phyloP scores from a whole-genome alignment of 2,329 filamentous ascomycete genomes.

The Clarireedia paspali region DNA sequence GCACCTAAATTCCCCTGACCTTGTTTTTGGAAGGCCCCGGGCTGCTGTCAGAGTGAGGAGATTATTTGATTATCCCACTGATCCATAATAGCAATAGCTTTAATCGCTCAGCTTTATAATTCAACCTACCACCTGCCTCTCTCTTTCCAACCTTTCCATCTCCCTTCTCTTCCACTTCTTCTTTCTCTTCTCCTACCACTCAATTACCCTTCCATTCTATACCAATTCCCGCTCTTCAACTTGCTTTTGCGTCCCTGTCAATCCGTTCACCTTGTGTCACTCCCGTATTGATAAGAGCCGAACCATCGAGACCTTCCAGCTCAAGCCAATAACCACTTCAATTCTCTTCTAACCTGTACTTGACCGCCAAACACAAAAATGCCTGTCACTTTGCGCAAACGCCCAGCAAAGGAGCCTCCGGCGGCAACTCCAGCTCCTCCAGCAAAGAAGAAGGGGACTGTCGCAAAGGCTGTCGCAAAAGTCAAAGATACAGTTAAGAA shows the following conservation, averaged over 20 bases:
- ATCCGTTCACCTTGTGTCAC: too few species aligned
- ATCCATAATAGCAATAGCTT: not conserved
- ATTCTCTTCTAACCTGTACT: slow-evolving; percentile 5
- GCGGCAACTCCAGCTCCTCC: slow-evolving; percentile 39
- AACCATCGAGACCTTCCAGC: not conserved
- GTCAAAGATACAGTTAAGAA: slow-evolving; percentile 26
- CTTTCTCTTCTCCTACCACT: too few species aligned
- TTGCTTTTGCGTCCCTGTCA: too few species aligned
- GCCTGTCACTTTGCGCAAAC: slow-evolving; percentile 53
- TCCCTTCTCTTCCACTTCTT: not conserved
- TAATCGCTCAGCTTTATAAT: slow-evolving; percentile 19
- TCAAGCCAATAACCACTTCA: slow-evolving; percentile 12
- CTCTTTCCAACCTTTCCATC: not conserved
- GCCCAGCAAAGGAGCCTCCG: slow-evolving; percentile 44
- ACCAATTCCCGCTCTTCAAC: too few species aligned
- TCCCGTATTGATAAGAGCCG: too few species aligned
- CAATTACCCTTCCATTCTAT: too few species aligned
- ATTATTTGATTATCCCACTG: slow-evolving; percentile 12
- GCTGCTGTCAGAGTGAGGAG: slow-evolving; percentile 16
- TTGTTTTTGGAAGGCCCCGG: slow-evolving; percentile 10
- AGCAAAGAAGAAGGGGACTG: slow-evolving; percentile 38
- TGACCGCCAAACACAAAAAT: slow-evolving; percentile 31
- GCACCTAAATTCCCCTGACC: slow-evolving; percentile 14
- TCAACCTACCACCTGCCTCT: slow-evolving; percentile 15
- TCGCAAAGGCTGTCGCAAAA: slow-evolving; percentile 34